Evolutionary conservation across 1,284 basidiomycete genomes (phyloP).

Genomic region (Cutaneotrichosporon dermatis): DNA sequence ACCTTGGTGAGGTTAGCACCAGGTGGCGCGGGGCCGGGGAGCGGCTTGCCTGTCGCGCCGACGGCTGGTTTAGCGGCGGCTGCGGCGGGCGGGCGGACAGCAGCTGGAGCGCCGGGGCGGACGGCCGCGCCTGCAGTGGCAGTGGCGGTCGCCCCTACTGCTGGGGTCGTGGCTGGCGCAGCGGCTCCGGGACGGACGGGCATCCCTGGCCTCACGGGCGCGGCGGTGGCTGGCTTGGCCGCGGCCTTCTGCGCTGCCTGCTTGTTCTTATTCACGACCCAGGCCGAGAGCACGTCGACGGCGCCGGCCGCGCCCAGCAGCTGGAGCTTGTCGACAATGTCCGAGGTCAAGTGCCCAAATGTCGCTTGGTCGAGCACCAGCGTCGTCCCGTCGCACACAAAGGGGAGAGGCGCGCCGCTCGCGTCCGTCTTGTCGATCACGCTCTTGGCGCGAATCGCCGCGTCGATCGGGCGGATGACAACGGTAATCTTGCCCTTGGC

Average conservation of each 20-base stretch:
- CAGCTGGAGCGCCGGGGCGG: no score
- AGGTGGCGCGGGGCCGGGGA: conserved; percentile 39
- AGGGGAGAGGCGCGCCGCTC: conserved; percentile 37
- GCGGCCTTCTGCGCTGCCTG: conserved; percentile 30
- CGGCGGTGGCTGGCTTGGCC: conserved; percentile 7
- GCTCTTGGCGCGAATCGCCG: conserved; percentile 35
- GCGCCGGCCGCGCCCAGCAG: conserved; percentile 40
- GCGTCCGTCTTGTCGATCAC: conserved; percentile 39
- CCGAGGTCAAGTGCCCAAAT: conserved; percentile 41
- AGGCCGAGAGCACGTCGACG: conserved; percentile 41
- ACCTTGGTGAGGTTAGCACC: conserved; percentile 43
- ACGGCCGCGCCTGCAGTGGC: not conserved
- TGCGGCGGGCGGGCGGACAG: not conserved
- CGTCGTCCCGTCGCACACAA: conserved; percentile 42
- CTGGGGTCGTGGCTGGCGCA: not conserved
- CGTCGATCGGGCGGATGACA: conserved; percentile 39
- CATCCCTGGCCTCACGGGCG: not conserved
- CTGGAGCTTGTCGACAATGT: conserved; percentile 42
- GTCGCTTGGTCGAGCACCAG: conserved; percentile 39
- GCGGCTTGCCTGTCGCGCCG: conserved; percentile 11
- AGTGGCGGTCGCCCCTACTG: no score
- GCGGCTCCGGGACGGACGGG: conserved; percentile 2
- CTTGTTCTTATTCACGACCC: conserved; percentile 46
- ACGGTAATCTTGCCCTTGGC: conserved; percentile 42
- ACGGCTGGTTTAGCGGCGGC: conserved; percentile 3